Evolutionary conservation across 2,329 filamentous ascomycete species (phyloP), one percentile per base, ranked within the genome.

Genomic region (Penicillium vulpinum): DNA sequence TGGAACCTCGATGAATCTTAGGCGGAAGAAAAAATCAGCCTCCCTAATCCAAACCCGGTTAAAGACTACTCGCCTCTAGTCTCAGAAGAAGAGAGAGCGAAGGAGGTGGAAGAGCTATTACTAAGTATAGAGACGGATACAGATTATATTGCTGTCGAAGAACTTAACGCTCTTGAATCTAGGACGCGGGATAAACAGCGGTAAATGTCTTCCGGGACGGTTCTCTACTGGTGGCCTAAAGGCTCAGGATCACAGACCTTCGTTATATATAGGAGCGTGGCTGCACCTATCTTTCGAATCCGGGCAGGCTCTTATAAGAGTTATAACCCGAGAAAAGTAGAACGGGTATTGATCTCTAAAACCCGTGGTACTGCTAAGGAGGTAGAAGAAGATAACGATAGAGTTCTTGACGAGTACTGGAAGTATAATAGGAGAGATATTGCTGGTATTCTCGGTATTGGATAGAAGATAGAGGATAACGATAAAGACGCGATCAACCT

Each of bases 391-490:
- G 47, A 3, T 4, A 48, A 26, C 28, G 44, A 55, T 35, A 50
- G 50, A 18, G 16, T 15, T 18, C 22, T 28, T 13, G 58, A 60
- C 21, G 22, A 35, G 22, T 13, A 26, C 26, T 62, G 56, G 60
- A 54, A 46, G 36, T 62, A 55, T n/a, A 45, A 36, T 13, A 41
- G 59, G 22, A 39, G 59, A 26, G 22, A 62, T 39, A 54, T 66
- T 8, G 18, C 46, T 13, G 50, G 54, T 43, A 59, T 64, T 36
- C 47, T 62, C 35, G 62, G 61, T 4, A 45, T 66, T n/a, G 59
- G 61, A 9, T 66, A 55, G 61, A 64, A 66, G 24, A 41, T 66
- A 48, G 51, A 62, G 33, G 59, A 57, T n/a, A 61, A 66, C 33
- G 53, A 61, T 26, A 57, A 54, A 38, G 29, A n/a, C 40, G 51